phyloP scores from a whole-genome alignment of 2,329 filamentous ascomycete genomes.

The Epichloe typhina region DNA sequence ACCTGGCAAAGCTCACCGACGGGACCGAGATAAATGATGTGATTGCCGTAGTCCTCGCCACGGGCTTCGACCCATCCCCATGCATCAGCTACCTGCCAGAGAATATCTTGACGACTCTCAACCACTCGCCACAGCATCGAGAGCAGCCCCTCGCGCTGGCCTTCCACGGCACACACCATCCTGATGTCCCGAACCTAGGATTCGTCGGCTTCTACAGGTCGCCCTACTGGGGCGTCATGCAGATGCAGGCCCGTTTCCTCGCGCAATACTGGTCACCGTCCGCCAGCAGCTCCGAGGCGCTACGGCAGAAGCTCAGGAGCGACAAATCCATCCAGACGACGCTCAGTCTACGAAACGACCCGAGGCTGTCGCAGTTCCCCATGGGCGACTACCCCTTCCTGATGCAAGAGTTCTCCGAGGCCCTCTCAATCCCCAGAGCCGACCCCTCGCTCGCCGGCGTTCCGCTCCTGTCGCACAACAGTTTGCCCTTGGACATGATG shows the following conservation, averaged over 20 bases:
- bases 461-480: constrained; percentile 25
- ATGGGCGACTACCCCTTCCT: constrained; percentile 72
- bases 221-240: constrained; percentile 77
- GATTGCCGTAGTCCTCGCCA: constrained; percentile 58
- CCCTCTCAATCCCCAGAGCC: constrained; percentile 37
- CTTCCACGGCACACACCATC: constrained; percentile 51
- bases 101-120: constrained; percentile 40
- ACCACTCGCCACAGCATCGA: constrained; percentile 39
- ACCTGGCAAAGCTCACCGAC: constrained; percentile 20
- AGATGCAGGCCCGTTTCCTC: constrained; percentile 67
- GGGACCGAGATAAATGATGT: constrained; percentile 36
- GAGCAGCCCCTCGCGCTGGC: constrained; percentile 54
- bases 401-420: constrained; percentile 55
- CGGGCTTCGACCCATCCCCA: constrained; percentile 54
- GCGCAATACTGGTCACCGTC: constrained; percentile 42
- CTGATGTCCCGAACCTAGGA: constrained; percentile 48
- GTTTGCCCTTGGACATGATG: constrained; percentile 36
- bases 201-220: constrained; percentile 78
- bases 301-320: constrained; percentile 27
- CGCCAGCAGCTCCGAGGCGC: constrained; percentile 9
- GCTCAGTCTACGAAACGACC: constrained; percentile 36
- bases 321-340: constrained; percentile 34
- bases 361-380: constrained; percentile 54
- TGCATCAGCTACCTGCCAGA: constrained; percentile 52
- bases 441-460: constrained; percentile 16